A percentile compares a stretch with the other conserved stretches of the same genome.
Evolutionary conservation across 768 basidiomycete species (phyloP).

Genomic region (Kwoniella europaea): DNA sequence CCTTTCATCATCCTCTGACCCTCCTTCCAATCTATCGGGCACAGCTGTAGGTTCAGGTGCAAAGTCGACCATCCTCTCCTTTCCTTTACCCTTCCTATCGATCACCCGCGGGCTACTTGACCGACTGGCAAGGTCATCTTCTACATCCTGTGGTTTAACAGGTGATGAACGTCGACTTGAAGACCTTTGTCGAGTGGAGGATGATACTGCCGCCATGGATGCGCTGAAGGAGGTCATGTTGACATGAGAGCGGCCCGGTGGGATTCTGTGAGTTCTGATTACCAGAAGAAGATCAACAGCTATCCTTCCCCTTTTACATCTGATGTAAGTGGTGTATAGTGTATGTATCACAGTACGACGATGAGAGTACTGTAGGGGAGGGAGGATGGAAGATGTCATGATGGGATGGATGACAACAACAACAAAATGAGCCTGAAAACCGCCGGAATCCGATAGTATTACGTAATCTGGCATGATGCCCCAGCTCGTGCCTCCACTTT

Average conservation of each 20-base stretch:
- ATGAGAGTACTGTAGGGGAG: too few relatives aligned
- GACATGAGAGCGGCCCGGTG: neutral
- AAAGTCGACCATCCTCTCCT: slow-evolving; percentile 1
- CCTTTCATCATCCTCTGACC: slow-evolving; percentile 13
- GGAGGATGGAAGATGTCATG: too few relatives aligned
- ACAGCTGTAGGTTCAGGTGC: neutral
- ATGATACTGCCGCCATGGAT: neutral
- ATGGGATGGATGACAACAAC: neutral
- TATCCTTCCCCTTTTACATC: neutral
- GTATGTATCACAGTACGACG: too few relatives aligned
- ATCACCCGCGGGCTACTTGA: neutral
- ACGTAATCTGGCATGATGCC: neutral
- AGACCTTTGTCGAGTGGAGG: neutral
- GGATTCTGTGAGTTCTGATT: neutral
- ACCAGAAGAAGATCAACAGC: too few relatives aligned
- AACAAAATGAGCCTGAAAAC: neutral
- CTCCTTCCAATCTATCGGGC: neutral
- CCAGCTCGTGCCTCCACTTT: slow-evolving; percentile 4
- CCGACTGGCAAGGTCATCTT: neutral
- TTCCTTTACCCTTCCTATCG: slow-evolving; percentile 15
- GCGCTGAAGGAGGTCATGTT: slow-evolving; percentile 12
- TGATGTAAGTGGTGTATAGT: too few relatives aligned
- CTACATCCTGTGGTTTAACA: neutral
- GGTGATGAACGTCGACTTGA: neutral
- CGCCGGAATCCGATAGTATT: neutral